A percentile compares a stretch with the other conserved stretches of the same genome.
Conservation (phyloP, 495 filamentous ascomycete species). For the Neurospora sp. region DNA sequence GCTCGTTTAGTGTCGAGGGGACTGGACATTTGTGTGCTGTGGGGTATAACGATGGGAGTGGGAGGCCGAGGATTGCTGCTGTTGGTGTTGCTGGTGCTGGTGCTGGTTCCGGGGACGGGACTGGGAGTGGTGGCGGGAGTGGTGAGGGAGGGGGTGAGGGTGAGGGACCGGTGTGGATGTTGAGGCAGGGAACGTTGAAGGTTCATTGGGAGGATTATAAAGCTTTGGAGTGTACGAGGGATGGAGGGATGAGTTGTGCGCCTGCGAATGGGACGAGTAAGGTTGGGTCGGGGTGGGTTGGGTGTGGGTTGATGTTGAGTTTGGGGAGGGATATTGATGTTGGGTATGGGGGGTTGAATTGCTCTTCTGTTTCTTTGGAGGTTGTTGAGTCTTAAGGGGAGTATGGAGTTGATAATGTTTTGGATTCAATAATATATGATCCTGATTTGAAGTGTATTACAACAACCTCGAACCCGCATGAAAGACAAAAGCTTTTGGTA, state of each 20-base stretch:
- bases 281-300: slow-evolving; percentile 3
- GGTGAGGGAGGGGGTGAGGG: too few relatives aligned
- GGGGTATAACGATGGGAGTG: slow-evolving; percentile 2
- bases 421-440: too few relatives aligned
- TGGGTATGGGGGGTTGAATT: slow-evolving; percentile 6
- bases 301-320: slow-evolving; percentile 12
- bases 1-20: slow-evolving; percentile 18
- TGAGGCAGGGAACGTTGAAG: neutral
- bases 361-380: neutral
- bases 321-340: slow-evolving; percentile 1
- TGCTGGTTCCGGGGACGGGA: neutral
- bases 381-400: neutral
- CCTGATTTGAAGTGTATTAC: too few relatives aligned
- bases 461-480: too few relatives aligned
- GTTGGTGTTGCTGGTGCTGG: slow-evolving; percentile 9
- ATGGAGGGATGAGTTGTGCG: slow-evolving; percentile 1
- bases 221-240: slow-evolving; percentile 4
- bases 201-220: slow-evolving; percentile 1
- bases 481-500: too few relatives aligned
- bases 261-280: neutral
- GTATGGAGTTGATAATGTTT: too few relatives aligned
- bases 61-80: slow-evolving; percentile 1
- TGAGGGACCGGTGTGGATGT: neutral
- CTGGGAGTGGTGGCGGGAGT: too few relatives aligned
- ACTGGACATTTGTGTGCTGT: slow-evolving; percentile 16